Base-by-base conservation (phyloP, 176 grass and related monocot genomes). In the Puccinellia tenuiflora region DNA sequence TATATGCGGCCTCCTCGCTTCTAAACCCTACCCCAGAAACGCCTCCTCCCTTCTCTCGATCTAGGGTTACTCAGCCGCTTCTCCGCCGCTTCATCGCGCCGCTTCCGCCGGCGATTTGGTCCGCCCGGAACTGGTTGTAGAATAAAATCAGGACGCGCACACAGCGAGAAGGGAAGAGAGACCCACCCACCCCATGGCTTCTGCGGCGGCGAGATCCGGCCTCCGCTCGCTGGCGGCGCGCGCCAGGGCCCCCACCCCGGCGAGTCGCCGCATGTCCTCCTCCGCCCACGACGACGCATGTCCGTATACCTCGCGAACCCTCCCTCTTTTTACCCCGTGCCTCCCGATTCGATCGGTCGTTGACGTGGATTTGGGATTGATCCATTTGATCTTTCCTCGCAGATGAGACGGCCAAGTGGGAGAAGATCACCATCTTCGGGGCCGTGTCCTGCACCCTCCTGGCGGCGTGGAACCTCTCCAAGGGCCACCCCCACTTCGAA, bases 361-460 rank as follows among this genome's bases (percentile, higher is more conserved):
- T 86, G 68, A 81, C 72, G 40, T 38, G 22, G 56, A 39, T 68
- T 70, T n/a, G 64, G 20, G 68, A 15, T 28, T 40, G 25, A 26
- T 5, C 7, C 75, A 53, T n/a, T 68, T 79, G 20, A 26, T 73
- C 43, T 12, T 42, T 60, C 21, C 81, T 48, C 34, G 77, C 84
- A 98, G 96, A 90, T 70, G 92, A 95, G 82, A 88, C 96, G 53
- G 91, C 92, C 37, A 95, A 95, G 74, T 98, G 96, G 96, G 90
- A 98, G 90, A 98, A 98, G 92, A 95, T 95, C 74, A 95, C 96
- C 31, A 93, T 91, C 68, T 83, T 16, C 3, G 96, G 87, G 34
- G 94, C 93, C 79, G 87, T 88, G 16, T 68, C 74, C 20, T 98
- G 96, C 90, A 87, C 89, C 15, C 75, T 83, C 30, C 10, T 98